These are phyloP conservation scores for Novymonas esmeraldas DNA, from an alignment of 208 protist species.

Conservation along the genomic window DNA sequence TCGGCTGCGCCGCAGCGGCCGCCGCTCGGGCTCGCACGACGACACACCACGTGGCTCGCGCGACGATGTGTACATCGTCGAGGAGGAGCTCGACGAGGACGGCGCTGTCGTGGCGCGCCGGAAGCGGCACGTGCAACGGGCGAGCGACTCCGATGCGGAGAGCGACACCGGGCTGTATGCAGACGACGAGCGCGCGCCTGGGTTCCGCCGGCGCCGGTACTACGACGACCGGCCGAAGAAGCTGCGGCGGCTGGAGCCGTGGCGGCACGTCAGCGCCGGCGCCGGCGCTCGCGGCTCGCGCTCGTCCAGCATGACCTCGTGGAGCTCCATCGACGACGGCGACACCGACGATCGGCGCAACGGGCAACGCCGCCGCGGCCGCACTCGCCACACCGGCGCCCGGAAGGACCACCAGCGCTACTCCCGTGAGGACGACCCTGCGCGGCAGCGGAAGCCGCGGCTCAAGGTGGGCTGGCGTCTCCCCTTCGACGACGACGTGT, in stretches of 20 bases:
- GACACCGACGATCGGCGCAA: conserved; percentile 14
- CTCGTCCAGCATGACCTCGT: conserved; percentile 38
- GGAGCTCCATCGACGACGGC: conserved; percentile 37
- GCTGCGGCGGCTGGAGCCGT: conserved; percentile 36
- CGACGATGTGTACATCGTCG: conserved; percentile 35
- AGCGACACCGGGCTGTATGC: conserved; percentile 34
- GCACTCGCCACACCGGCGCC: conserved; percentile 18
- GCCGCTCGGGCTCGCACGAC: not conserved
- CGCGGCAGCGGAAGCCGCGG: not conserved
- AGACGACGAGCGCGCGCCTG: conserved; percentile 4
- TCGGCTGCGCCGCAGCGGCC: conserved; percentile 6
- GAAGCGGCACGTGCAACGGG: conserved; percentile 7
- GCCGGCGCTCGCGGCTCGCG: conserved; percentile 6
- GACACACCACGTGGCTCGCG: not conserved
- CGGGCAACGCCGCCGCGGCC: conserved; percentile 22
- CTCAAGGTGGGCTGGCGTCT: not conserved
- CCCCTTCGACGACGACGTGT: not conserved
- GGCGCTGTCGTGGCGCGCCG: conserved; percentile 40
- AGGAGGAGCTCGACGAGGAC: conserved; percentile 55
- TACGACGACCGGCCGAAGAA: conserved; percentile 35
- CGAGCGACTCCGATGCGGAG: not conserved
- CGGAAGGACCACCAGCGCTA: conserved; percentile 14
- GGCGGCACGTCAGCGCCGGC: conserved; percentile 19
- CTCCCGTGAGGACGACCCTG: not conserved
- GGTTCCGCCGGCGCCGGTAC: conserved; percentile 23